phyloP scores from a whole-genome alignment of 306 rosid species.

The Dalbergia oliveri region DNA sequence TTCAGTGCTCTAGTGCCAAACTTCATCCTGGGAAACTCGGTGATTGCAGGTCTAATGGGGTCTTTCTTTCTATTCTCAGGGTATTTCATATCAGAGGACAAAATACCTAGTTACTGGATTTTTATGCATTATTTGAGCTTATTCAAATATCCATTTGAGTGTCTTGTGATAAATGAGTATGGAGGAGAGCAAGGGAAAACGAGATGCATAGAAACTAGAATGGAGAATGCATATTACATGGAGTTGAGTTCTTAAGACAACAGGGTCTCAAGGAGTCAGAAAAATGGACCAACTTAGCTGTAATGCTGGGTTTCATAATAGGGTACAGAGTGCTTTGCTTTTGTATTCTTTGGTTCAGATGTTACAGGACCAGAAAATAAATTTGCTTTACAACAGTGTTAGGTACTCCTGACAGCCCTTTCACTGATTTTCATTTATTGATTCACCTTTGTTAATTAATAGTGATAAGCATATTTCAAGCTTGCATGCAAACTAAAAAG shows the following conservation, averaged over 20 bases:
- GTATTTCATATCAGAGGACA: conserved; percentile 84
- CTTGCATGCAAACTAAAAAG: conserved; percentile 27
- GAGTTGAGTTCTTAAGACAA: conserved; percentile 69
- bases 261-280: conserved; percentile 79
- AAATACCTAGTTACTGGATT: conserved; percentile 88
- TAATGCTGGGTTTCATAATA: conserved; percentile 84
- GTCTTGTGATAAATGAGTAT: conserved; percentile 91
- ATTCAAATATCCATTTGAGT: conserved; percentile 98
- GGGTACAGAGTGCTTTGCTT: conserved; percentile 86
- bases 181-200: conserved; percentile 77
- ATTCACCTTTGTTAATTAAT: conserved; percentile 10
- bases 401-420: conserved; percentile 21
- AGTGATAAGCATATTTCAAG: conserved; percentile 14
- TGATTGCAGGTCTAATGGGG: conserved; percentile 94
- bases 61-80: conserved; percentile 97
- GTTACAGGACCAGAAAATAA: conserved; percentile 70
- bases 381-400: conserved; percentile 32
- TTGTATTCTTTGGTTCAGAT: conserved; percentile 82
- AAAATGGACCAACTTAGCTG: conserved; percentile 83
- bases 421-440: conserved; percentile 33
- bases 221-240: conserved; percentile 69
- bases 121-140: conserved; percentile 89
- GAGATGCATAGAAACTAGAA: conserved; percentile 67
- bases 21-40: conserved; percentile 89
- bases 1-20: conserved; percentile 94